Percentiles rank a stretch among this genome's conserved stretches.
phyloP scores from a whole-genome alignment of 306 rosid species.

The Inga laurina region DNA sequence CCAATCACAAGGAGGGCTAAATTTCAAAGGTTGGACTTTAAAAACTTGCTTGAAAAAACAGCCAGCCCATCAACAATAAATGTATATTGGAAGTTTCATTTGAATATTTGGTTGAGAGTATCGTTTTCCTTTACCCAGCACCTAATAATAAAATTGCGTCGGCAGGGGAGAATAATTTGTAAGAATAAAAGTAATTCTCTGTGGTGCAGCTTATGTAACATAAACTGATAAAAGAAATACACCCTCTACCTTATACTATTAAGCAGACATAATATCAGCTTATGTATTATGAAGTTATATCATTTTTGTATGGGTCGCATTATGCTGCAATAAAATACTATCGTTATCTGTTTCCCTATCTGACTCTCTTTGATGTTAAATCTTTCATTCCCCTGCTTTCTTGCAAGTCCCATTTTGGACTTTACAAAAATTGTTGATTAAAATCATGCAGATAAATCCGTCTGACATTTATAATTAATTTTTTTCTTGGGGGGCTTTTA shows the following conservation, averaged over 20 bases:
- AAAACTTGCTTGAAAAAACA: neutral
- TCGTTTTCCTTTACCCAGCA: neutral
- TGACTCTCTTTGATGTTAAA: slow-evolving; percentile 32
- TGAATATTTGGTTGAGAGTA: neutral
- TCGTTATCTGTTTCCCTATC: slow-evolving; percentile 27
- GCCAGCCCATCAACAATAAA: neutral
- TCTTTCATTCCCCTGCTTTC: slow-evolving; percentile 28
- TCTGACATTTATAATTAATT: neutral
- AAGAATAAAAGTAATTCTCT: neutral
- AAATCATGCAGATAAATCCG: slow-evolving; percentile 22
- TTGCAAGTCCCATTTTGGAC: slow-evolving; percentile 25
- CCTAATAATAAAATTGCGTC: neutral
- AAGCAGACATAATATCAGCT: neutral
- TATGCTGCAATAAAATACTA: slow-evolving; percentile 12
- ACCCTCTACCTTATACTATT: neutral
- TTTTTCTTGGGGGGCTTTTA: neutral
- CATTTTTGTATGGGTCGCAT: slow-evolving; percentile 33
- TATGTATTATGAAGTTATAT: neutral
- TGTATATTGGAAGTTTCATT: neutral
- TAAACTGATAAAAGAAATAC: neutral
- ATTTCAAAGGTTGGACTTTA: neutral
- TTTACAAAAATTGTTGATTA: slow-evolving; percentile 32
- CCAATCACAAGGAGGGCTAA: neutral
- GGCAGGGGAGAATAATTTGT: neutral
- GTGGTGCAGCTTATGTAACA: neutral